Conservation (phyloP, 768 basidiomycete species). For the Termitomyces sp. region DNA sequence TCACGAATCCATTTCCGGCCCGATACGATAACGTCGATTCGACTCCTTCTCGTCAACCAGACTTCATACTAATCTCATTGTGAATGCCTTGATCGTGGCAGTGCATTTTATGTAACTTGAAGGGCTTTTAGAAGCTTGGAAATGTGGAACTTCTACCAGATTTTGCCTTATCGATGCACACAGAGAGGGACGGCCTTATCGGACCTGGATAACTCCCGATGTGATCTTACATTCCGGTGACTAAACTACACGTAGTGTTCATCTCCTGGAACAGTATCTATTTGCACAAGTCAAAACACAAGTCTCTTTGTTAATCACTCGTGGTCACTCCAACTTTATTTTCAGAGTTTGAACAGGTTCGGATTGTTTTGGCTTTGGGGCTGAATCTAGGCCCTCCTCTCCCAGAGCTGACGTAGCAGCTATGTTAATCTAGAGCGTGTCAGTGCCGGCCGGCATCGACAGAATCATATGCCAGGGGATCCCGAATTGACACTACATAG, state of each 20-base stretch:
- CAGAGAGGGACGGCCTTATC: neutral
- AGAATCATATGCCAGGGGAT: no score
- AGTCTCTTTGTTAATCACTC: no score
- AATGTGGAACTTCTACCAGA: neutral
- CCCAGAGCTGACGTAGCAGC: no score
- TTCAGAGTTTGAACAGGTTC: no score
- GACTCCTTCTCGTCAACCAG: neutral
- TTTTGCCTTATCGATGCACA: neutral
- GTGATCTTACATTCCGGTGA: neutral
- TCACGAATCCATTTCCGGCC: slow-evolving; percentile 5
- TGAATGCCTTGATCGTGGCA: neutral
- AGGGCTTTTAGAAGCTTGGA: neutral
- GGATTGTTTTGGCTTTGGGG: no score
- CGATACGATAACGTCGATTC: neutral
- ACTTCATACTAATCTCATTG: neutral
- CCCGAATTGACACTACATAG: no score
- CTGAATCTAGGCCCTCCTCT: no score
- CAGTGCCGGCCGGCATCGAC: no score
- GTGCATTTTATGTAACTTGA: neutral
- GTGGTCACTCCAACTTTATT: no score
- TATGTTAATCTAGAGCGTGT: no score
- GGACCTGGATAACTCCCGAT: neutral
- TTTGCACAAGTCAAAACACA: no score
- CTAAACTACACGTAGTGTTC: neutral
- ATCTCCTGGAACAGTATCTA: no score